Conservation (phyloP, 495 filamentous ascomycete genomes). For the Lasiosphaeria hispida region DNA sequence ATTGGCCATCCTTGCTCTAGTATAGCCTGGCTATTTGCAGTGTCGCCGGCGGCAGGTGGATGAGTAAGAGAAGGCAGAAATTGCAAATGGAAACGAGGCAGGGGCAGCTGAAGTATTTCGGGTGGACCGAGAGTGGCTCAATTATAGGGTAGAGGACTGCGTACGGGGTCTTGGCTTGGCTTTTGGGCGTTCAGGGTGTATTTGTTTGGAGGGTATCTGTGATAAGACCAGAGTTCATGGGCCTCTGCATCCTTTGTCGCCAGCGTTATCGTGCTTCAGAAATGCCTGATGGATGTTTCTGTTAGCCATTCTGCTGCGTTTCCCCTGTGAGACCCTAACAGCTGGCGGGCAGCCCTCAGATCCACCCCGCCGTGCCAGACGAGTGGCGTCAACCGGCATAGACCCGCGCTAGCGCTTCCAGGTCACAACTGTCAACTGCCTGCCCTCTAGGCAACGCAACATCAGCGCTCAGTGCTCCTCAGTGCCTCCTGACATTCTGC, state of each 20-base stretch:
- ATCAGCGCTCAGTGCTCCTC: no score
- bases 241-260: no score
- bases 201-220: background rate
- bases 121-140: slow-evolving; percentile 1
- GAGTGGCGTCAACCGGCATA: slow-evolving; percentile 25
- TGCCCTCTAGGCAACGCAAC: background rate
- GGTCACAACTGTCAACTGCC: slow-evolving; percentile 21
- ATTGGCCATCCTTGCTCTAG: slow-evolving; percentile 41
- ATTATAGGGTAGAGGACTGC: no score
- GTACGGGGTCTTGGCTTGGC: background rate
- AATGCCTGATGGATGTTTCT: slow-evolving; percentile 5
- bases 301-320: background rate
- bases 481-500: no score
- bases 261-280: no score
- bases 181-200: background rate
- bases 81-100: background rate
- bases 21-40: no score
- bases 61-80: background rate
- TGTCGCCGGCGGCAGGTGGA: background rate
- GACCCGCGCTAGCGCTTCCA: slow-evolving; percentile 32
- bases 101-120: background rate
- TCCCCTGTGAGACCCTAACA: slow-evolving; percentile 14
- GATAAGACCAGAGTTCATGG: no score
- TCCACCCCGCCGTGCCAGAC: slow-evolving; percentile 8
- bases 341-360: no score